Base-by-base conservation (phyloP, 257 asterid genomes). In the Nicotiana undulata region DNA sequence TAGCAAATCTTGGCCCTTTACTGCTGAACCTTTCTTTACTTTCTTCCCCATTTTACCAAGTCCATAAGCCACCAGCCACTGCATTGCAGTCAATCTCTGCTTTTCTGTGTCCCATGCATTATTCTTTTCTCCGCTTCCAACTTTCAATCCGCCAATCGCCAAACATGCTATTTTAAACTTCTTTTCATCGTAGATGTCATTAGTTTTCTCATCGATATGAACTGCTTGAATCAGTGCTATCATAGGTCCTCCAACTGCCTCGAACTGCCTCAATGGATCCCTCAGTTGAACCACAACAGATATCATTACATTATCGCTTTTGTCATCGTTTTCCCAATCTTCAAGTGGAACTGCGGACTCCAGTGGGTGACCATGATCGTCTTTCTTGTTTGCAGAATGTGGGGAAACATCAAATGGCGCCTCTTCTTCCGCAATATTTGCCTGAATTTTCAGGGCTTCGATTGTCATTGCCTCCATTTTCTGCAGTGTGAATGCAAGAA, bases 201-300 rank as follows among this genome's bases (percentile, higher is more conserved):
- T 83, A 3, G 58, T 17, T 56, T 84, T 81, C 59, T 44, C 63
- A 3, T 59, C 81, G 0, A 63, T 78, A 3, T 26, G 83, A 9
- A 85, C 80, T 17, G 92, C 90, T 31, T 90, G 93, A 28, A 92
- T 85, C 83, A 92, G 31, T 1, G 87, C 94, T 32, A 95, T 86
- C 96, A 92, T 83, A 3, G 99, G 98, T 22, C 95, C 93, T 31
- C 99, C 99, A 16, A 95, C 97, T 0, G 92, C 91, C 89, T 95
- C 99, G 16, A 83, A 93, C 79, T 92, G 97, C 88, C 99, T 95
- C 44, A 85, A 18, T 3, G 98, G 98, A 82, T 95, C 99, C 20
- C 98, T 85, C 51, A 95, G 82, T 46, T 95, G 99, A 58, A 91
- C 91, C 11, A 87, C 84, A n/a, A 89, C 87, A 0, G 84, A 84